These are phyloP conservation scores for Lenwebbia sp. DNA, from an alignment of 345 rosid species.

Conservation along the genomic window DNA sequence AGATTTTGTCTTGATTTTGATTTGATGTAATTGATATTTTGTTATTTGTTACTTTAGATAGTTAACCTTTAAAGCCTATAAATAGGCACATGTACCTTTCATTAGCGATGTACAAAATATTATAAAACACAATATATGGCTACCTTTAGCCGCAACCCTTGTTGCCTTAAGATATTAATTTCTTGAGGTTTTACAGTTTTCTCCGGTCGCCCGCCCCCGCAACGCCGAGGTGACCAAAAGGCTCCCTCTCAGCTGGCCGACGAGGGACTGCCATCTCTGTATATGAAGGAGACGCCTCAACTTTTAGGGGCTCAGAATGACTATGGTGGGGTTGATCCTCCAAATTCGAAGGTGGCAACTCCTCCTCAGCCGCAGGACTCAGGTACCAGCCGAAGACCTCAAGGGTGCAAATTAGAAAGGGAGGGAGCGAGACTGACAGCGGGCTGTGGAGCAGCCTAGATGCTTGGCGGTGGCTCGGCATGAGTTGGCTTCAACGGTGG, in stretches of 20 bases:
- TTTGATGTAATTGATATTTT: too few relatives aligned
- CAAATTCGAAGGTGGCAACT: not conserved
- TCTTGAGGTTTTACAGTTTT: too few relatives aligned
- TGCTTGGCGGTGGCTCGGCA: not conserved
- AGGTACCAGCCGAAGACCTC: not conserved
- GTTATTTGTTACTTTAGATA: too few relatives aligned
- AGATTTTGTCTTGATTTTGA: too few relatives aligned
- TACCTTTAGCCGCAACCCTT: too few relatives aligned
- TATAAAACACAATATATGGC: too few relatives aligned
- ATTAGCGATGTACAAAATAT: too few relatives aligned
- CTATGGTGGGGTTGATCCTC: not conserved
- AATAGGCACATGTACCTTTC: too few relatives aligned
- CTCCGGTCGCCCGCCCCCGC: not conserved
- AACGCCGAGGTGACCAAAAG: not conserved
- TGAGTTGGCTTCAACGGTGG: not conserved
- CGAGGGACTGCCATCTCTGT: not conserved
- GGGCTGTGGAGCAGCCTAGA: not conserved
- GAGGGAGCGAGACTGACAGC: not conserved
- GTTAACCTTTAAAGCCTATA: too few relatives aligned
- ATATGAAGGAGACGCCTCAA: not conserved
- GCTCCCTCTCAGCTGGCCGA: not conserved
- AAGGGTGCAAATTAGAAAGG: not conserved
- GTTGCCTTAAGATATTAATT: too few relatives aligned
- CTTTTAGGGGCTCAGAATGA: not conserved
- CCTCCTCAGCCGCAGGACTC: not conserved